phyloP scores from a whole-genome alignment of 2,329 filamentous ascomycete genomes.

The Emericellopsis atlantica region DNA sequence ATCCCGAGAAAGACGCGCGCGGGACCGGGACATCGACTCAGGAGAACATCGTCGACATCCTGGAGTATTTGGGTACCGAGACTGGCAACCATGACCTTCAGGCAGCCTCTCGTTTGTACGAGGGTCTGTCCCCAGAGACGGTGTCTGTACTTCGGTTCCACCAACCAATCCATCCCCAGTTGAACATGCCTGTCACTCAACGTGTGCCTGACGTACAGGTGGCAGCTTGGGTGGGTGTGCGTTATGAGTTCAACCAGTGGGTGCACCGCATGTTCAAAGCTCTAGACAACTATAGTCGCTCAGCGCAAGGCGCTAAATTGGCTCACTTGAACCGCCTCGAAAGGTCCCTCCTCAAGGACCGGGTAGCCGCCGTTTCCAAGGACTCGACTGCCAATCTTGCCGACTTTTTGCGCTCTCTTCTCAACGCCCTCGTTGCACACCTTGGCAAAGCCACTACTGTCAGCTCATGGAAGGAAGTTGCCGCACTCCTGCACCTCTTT shows the following conservation, averaged over 20 bases:
- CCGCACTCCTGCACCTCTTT: conserved; percentile 20
- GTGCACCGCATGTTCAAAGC: conserved; percentile 26
- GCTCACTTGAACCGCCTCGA: conserved; percentile 47
- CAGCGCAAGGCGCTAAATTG: conserved; percentile 32
- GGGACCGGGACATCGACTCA: too few species aligned
- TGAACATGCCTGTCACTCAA: conserved; percentile 40
- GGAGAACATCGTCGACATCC: too few species aligned
- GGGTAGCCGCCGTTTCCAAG: conserved; percentile 42
- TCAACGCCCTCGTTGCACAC: conserved; percentile 29
- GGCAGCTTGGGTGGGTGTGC: conserved; percentile 35
- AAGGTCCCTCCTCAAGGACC: conserved; percentile 40
- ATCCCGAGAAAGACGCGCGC: too few species aligned
- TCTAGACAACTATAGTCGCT: conserved; percentile 26
- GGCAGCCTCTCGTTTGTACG: neutral
- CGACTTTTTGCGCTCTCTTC: conserved; percentile 32
- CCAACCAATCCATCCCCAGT: conserved; percentile 42
- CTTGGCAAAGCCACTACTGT: conserved; percentile 12
- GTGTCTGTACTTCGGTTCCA: neutral
- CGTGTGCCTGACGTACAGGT: conserved; percentile 23
- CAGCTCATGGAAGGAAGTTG: conserved; percentile 2
- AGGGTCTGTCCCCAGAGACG: neutral
- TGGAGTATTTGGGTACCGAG: too few species aligned
- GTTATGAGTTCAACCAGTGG: conserved; percentile 36
- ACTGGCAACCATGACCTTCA: neutral
- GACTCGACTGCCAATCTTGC: conserved; percentile 46